These are phyloP conservation scores for Odontarrhena argentea DNA, from an alignment of 345 rosid genomes.

Conservation along the genomic window DNA sequence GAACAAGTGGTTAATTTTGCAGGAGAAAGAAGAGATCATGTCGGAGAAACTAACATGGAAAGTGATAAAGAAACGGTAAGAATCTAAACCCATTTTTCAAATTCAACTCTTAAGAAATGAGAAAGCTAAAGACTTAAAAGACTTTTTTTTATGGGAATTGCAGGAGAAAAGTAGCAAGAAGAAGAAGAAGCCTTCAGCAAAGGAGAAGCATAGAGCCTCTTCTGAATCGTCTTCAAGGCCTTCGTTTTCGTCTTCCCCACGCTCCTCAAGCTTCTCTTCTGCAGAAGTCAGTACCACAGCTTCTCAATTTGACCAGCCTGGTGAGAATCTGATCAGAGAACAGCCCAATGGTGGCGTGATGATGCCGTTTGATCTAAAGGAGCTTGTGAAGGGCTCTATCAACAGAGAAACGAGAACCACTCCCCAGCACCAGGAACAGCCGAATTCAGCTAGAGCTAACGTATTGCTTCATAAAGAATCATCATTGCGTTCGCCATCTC, in stretches of 20 bases:
- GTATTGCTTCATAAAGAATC: constrained; percentile 49
- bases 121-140: constrained; percentile 14
- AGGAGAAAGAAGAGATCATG: constrained; percentile 54
- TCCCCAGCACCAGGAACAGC: constrained; percentile 36
- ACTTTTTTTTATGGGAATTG: constrained; percentile 28
- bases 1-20: constrained; percentile 22
- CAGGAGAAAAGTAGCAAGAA: constrained; percentile 54
- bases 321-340: constrained; percentile 39
- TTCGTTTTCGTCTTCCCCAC: constrained; percentile 71
- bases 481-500: constrained; percentile 45
- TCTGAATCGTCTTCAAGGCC: constrained; percentile 69
- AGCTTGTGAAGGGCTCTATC: constrained; percentile 62
- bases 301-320: constrained; percentile 52
- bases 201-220: constrained; percentile 62
- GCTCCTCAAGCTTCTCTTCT: constrained; percentile 75
- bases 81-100: neutral
- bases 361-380: constrained; percentile 49
- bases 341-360: constrained; percentile 39
- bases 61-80: constrained; percentile 54
- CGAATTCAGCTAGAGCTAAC: constrained; percentile 48
- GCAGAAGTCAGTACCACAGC: constrained; percentile 54
- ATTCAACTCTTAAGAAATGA: neutral
- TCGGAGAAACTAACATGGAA: constrained; percentile 42
- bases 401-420: constrained; percentile 60
- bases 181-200: constrained; percentile 44